These are phyloP conservation scores for Rhodamnia argentea DNA, from an alignment of 345 rosid species.

Conservation along the genomic window DNA sequence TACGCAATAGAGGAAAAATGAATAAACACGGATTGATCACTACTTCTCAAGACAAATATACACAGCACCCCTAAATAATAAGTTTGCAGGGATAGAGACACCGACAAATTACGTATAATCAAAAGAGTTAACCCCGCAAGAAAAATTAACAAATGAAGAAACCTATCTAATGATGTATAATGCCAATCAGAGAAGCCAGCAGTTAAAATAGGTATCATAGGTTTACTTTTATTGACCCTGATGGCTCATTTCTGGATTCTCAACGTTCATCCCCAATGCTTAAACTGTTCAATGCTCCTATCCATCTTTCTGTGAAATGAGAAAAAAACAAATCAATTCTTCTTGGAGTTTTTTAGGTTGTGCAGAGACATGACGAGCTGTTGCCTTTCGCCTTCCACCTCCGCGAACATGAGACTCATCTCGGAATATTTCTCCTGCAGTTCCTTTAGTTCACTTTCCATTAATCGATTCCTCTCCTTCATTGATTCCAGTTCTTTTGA, in stretches of 20 bases:
- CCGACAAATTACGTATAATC: neutral
- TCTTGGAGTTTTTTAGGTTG: conserved; percentile 53
- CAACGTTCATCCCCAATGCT: neutral
- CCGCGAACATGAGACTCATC: conserved; percentile 86
- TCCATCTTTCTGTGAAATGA: conserved; percentile 13
- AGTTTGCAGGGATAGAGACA: neutral
- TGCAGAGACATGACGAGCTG: conserved; percentile 80
- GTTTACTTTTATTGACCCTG: conserved; percentile 13
- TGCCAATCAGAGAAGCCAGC: conserved; percentile 1
- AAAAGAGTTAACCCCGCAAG: neutral
- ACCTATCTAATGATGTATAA: neutral
- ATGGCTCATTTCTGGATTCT: neutral
- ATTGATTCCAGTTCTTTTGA: conserved; percentile 30
- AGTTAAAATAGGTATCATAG: neutral
- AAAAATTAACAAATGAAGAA: neutral
- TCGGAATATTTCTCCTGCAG: conserved; percentile 87
- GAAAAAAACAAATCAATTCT: conserved; percentile 6
- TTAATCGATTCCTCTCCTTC: conserved; percentile 40
- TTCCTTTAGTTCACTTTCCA: conserved; percentile 81
- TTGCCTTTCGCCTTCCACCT: conserved; percentile 98
- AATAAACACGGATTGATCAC: neutral
- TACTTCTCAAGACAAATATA: neutral
- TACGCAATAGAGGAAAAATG: neutral
- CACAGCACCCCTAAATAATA: neutral
- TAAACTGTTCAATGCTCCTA: conserved; percentile 28